Base-by-base conservation (phyloP, 1,139 yeast species). In the Kodamaea fungicola region DNA sequence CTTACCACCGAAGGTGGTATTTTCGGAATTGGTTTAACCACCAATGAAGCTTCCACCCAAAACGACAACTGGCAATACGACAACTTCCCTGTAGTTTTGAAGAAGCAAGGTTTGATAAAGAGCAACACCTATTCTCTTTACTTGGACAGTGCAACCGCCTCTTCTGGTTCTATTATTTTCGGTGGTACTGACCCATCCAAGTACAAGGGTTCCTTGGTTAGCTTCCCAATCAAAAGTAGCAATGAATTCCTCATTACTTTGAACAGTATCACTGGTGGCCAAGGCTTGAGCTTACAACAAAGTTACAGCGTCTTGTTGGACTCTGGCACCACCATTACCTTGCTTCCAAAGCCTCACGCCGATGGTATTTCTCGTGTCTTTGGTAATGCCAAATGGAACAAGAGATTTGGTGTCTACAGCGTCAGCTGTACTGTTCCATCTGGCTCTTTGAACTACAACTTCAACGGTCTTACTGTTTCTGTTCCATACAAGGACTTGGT, bases 311-410 rank as follows among this genome's bases (percentile, higher is more conserved):
- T 80, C 3, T 55, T 79, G 32, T 58, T 83, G 30, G 92, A 83
- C 57, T 75, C 87, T 2, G 92, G 92, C 31, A 75, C 89, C 7
- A 77, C 89, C 2, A 57, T 78, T 34, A 67, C 83, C 5, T 73
- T 71, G 44, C 55, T 80, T 2, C 84, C 87, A 13, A 35, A 49
- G 1, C 52, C 46, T 10, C 49, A 74, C 21, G 57, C 76, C 8
- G 49, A 52, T 3, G 43, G 55, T 3, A 57, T 80, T 39, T 78
- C 74, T 0, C 31, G 16, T 8, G 8, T 26, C 8, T 33, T 29
- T 19, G 12, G n/a, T 6, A 21, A 31, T 16, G 30, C 36, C 7
- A 26, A 7, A 13, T 31, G 12, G 27, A 32, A 33, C n/a, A 7
- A 8, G 10, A 22, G 25, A 12, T 12, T 28, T 3, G 36, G 32